These are phyloP conservation scores for Dentipellis sp. DNA, from an alignment of 768 basidiomycete species.

Conservation along the genomic window DNA sequence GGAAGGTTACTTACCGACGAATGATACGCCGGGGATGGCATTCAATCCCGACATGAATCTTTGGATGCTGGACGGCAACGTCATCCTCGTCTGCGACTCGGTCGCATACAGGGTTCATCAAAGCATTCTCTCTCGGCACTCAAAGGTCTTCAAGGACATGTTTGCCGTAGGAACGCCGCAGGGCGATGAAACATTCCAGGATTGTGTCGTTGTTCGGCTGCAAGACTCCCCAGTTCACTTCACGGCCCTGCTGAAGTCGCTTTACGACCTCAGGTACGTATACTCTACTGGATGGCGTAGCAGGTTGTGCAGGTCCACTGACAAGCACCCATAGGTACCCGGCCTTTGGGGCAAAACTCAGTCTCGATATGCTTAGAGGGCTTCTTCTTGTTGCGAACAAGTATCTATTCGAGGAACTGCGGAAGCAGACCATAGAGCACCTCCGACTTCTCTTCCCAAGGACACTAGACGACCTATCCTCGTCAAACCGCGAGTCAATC, in stretches of 20 bases:
- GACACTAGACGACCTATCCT: not conserved
- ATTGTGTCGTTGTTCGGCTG: not conserved
- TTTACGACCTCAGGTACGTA: not conserved
- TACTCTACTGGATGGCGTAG: no score
- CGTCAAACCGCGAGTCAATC: not conserved
- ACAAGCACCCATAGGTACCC: no score
- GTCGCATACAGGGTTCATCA: constrained; percentile 6
- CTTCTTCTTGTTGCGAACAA: not conserved
- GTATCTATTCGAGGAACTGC: not conserved
- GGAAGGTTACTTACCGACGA: no score
- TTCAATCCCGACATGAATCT: not conserved
- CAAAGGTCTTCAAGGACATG: constrained; percentile 11
- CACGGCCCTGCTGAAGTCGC: not conserved
- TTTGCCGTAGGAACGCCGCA: not conserved
- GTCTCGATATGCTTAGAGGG: not conserved
- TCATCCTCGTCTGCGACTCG: constrained; percentile 3
- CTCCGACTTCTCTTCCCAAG: not conserved
- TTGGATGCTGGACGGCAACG: constrained; percentile 1
- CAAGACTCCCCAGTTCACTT: not conserved
- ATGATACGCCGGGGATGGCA: no score
- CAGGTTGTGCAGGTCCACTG: not conserved
- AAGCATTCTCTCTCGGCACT: constrained; percentile 2
- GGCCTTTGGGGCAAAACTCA: no score
- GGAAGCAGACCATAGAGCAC: not conserved
- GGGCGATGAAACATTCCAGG: not conserved